Conservation (phyloP, 768 basidiomycete genomes). For the Botryobasidium botryosum region DNA sequence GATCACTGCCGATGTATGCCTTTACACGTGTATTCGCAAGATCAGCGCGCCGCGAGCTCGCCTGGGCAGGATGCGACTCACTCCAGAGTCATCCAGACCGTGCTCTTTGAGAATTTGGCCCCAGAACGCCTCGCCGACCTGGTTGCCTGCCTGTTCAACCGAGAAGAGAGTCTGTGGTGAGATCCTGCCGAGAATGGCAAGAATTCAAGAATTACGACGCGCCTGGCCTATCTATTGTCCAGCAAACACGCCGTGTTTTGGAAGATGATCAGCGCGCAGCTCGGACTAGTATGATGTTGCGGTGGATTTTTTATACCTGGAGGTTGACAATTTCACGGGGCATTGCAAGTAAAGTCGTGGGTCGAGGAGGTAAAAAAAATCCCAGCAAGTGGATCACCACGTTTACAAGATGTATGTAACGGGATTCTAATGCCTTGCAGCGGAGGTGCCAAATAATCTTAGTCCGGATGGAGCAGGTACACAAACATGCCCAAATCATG, state of each 20-base stretch:
- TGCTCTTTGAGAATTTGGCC: conserved; percentile 74
- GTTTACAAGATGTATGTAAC: no score
- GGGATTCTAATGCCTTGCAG: no score
- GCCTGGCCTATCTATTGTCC: conserved; percentile 51
- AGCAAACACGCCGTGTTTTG: conserved; percentile 5
- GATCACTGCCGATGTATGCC: conserved; percentile 58
- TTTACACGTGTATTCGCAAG: conserved; percentile 15
- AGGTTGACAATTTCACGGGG: conserved; percentile 66
- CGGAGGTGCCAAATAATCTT: no score
- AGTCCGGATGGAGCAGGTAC: no score
- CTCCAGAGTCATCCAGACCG: conserved; percentile 57
- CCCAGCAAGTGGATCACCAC: no score
- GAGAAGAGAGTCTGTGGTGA: no score
- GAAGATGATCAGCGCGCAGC: neutral
- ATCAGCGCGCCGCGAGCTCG: neutral
- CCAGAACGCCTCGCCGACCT: conserved; percentile 78
- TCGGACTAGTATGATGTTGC: neutral
- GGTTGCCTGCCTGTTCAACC: conserved; percentile 58
- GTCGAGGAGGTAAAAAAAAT: no score
- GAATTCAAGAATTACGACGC: conserved; percentile 3
- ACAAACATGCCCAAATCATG: no score
- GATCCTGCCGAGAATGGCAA: no score
- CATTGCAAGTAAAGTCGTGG: no score
- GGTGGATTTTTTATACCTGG: conserved; percentile 32
- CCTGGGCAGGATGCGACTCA: conserved; percentile 21